Conservation (phyloP, 2,329 filamentous ascomycete species). For the Calonectria pauciramosa region DNA sequence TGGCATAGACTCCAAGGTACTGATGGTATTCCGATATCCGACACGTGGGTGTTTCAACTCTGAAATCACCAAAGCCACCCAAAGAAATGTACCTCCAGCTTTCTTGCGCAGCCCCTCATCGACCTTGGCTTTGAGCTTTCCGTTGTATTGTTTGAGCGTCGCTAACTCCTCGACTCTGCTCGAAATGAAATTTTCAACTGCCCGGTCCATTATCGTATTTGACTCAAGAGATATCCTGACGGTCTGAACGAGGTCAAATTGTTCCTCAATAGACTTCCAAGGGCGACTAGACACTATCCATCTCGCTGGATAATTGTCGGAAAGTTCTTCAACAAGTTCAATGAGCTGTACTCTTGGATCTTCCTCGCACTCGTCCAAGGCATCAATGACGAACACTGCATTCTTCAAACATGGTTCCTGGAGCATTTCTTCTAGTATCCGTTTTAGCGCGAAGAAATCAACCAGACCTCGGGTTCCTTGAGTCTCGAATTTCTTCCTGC, state of each 20-base stretch:
- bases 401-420: conserved; percentile 14
- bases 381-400: conserved; percentile 33
- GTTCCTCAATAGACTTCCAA: conserved; percentile 51
- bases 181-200: conserved; percentile 53
- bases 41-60: conserved; percentile 29
- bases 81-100: conserved; percentile 52
- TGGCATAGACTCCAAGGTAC: conserved; percentile 47
- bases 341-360: background rate
- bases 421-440: conserved; percentile 58
- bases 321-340: background rate
- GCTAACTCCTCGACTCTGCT: conserved; percentile 2
- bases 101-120: conserved; percentile 45
- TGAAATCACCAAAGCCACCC: conserved; percentile 41
- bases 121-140: conserved; percentile 12
- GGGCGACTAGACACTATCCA: conserved; percentile 9
- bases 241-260: conserved; percentile 40
- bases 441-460: conserved; percentile 39
- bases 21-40: background rate
- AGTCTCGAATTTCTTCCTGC: too few relatives aligned
- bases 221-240: conserved; percentile 52
- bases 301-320: background rate
- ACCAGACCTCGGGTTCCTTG: too few relatives aligned
- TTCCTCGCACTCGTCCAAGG: background rate
- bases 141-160: background rate
- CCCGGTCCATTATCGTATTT: conserved; percentile 50